Conservation (phyloP, 352 stramenopile genomes). For the Phytophthora cajani region DNA sequence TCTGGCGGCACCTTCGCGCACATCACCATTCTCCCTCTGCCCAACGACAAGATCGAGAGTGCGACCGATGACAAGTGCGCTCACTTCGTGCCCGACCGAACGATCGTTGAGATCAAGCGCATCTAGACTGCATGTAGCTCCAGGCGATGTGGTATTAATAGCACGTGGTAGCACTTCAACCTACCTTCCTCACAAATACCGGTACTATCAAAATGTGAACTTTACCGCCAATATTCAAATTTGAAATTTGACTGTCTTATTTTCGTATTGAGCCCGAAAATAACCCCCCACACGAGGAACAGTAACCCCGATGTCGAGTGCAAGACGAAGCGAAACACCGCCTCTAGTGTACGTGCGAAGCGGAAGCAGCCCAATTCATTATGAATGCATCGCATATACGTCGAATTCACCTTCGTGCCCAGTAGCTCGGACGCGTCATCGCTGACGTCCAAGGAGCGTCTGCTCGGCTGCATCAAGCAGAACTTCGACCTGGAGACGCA, state of each 20-base stretch:
- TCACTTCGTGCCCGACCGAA: slow-evolving; percentile 88
- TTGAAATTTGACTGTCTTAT: not conserved
- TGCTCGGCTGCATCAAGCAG: slow-evolving; percentile 61
- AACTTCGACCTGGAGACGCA: slow-evolving; percentile 70
- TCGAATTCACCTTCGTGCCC: too few species aligned
- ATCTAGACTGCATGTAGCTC: slow-evolving; percentile 56
- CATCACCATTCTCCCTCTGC: slow-evolving; percentile 92
- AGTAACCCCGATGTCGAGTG: not conserved
- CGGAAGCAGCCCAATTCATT: too few species aligned
- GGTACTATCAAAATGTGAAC: not conserved
- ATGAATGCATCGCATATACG: too few species aligned
- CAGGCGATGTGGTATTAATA: not conserved
- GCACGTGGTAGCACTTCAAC: not conserved
- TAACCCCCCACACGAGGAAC: not conserved
- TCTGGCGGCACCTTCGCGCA: slow-evolving; percentile 94
- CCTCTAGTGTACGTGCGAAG: slow-evolving; percentile 7
- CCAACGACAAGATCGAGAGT: slow-evolving; percentile 75
- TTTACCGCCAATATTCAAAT: not conserved
- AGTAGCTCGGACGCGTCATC: slow-evolving; percentile 5
- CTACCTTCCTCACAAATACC: not conserved
- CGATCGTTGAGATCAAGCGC: slow-evolving; percentile 92
- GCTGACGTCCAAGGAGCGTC: slow-evolving; percentile 31
- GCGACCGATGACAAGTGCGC: slow-evolving; percentile 50
- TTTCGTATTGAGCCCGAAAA: not conserved
- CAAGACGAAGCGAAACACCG: not conserved